Evolutionary conservation across 805 yeast species (phyloP), one percentile per base, ranked within the genome.

Genomic region (Metschnikowia drakensbergensis): DNA sequence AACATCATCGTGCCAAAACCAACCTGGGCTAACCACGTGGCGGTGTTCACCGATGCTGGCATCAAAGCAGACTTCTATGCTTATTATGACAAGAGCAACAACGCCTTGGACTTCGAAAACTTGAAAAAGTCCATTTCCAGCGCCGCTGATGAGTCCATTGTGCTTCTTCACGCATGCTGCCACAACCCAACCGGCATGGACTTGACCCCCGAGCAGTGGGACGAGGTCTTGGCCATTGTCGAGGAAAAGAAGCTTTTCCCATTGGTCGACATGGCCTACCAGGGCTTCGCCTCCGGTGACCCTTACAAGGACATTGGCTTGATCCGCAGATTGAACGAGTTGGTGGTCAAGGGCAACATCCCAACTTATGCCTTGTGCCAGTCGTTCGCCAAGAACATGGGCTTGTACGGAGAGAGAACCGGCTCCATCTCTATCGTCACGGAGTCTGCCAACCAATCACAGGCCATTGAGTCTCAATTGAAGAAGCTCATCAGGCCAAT

Each of bases 111-210:
- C 64, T 72, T 82, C 53, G 82, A 76, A 27, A 83, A 83, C 42
- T 72, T 89, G 74, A 63, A 86, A 45, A 64, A 65, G 31, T 87
- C 88, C 46, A 68, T 90, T 42, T 59, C 71, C 25, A 61, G 66
- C 32, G 83, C 83, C 35, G 78, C 78, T 29, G 71, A 71, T 31
- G 88, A 86, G 27, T 74, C 84, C 23, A 78, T 81, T 46, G 84
- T 90, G 23, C 75, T 91, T 48, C 77, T 91, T 52, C 98, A 91
- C 68, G 96, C 96, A 6, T 90, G 97, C 65, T 94, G 97, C 61
- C 97, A 91, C 74, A 92, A 91, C 75, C 98, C 98, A 47, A 92
- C 97, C 17, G 98, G 97, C 55, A 82, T 91, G 66, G 97, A 91
- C 65, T 94, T 96, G 52, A 81, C 88, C 13, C 68, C 71, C 27